phyloP scores from a whole-genome alignment of 441 rosid species.

The Gossypium trilobum region DNA sequence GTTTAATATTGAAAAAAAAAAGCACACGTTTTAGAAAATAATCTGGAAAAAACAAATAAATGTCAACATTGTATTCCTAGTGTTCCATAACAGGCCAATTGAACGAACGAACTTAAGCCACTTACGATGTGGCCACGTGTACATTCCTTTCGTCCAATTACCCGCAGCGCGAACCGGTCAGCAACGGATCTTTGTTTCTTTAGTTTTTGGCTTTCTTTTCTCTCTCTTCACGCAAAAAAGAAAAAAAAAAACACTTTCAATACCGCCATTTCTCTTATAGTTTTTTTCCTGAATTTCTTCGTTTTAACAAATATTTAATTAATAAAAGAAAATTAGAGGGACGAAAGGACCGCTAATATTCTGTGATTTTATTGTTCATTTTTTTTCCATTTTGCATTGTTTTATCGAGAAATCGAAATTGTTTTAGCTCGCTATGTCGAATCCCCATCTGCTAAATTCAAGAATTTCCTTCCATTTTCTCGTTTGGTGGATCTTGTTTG shows the following conservation, averaged over 20 bases:
- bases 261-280: background rate
- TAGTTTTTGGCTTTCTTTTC: background rate
- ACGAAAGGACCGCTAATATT: slow-evolving; percentile 1
- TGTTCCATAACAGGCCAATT: background rate
- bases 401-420: background rate
- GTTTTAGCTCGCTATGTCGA: slow-evolving; percentile 14
- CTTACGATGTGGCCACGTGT: slow-evolving; percentile 10
- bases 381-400: background rate
- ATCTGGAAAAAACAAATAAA: no score
- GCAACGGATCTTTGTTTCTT: background rate
- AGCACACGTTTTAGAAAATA: no score
- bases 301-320: background rate
- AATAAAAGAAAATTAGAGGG: background rate
- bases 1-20: no score
- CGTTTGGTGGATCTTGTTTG: slow-evolving; percentile 25
- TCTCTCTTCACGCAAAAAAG: background rate
- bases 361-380: background rate
- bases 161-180: slow-evolving; percentile 18
- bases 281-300: background rate
- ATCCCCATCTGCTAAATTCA: slow-evolving; percentile 1
- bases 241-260: background rate
- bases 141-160: background rate
- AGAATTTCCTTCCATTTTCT: slow-evolving; percentile 6
- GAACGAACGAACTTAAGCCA: background rate
- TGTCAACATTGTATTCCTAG: background rate